These are phyloP conservation scores for Bipolaris oryzae DNA, from an alignment of 2,329 filamentous ascomycete species.

Conservation along the genomic window DNA sequence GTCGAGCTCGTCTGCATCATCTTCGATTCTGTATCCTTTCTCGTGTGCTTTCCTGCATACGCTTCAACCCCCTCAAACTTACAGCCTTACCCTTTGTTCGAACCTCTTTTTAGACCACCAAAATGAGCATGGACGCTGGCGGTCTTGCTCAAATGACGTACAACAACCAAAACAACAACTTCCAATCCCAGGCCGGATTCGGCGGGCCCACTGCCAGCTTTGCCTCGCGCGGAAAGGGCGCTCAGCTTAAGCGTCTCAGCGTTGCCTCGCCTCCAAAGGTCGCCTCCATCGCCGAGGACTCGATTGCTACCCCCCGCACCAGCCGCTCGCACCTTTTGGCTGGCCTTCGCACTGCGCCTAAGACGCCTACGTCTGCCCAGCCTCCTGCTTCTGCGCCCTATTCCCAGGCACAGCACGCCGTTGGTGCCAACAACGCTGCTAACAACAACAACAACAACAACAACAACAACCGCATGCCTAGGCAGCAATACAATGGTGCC, in stretches of 20 bases:
- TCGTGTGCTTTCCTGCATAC: conserved; percentile 32
- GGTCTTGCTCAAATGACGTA: conserved; percentile 99
- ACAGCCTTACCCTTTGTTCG: conserved; percentile 40
- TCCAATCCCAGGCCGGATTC: conserved; percentile 67
- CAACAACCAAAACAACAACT: conserved; percentile 68
- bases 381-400: conserved; percentile 67
- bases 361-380: conserved; percentile 73
- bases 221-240: conserved; percentile 82
- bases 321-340: conserved; percentile 94
- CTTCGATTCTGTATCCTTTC: conserved; percentile 45
- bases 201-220: conserved; percentile 80
- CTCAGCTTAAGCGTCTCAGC: conserved; percentile 86
- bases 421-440: conserved; percentile 53
- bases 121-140: conserved; percentile 84
- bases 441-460: conserved; percentile 52
- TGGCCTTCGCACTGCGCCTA: conserved; percentile 90
- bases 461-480: conserved; percentile 57
- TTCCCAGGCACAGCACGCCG: conserved; percentile 59
- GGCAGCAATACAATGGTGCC: conserved; percentile 46
- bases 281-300: conserved; percentile 68
- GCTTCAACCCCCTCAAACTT: conserved; percentile 18
- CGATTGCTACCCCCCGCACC: conserved; percentile 78
- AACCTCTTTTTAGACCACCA: conserved; percentile 34
- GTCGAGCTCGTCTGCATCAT: conserved; percentile 18
- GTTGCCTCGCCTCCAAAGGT: conserved; percentile 76